Evolutionary conservation across 179 eudicot species (phyloP).

Genomic region (Vitellaria paradoxa): DNA sequence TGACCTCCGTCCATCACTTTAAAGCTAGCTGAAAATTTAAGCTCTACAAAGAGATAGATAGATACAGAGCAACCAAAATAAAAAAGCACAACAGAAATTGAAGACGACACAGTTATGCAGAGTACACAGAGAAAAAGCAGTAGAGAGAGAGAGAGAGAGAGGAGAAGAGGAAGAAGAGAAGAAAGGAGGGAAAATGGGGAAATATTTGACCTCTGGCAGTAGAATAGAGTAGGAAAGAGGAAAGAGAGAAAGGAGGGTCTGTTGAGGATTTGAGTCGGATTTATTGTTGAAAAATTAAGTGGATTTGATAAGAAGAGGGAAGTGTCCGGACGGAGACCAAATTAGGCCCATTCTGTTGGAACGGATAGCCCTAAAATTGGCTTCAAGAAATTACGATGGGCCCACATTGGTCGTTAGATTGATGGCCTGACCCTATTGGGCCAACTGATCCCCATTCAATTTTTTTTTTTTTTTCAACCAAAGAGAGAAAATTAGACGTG

Average conservation of each 20-base stretch:
- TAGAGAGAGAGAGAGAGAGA: conserved; percentile 9
- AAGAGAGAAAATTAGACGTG: too few relatives aligned
- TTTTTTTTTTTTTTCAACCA: too few relatives aligned
- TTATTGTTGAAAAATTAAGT: not conserved
- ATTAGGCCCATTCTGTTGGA: not conserved
- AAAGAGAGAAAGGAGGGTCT: not conserved
- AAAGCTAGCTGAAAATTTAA: not conserved
- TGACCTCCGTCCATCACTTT: conserved; percentile 24
- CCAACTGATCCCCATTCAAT: too few relatives aligned
- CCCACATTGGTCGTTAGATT: too few relatives aligned
- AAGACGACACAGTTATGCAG: not conserved
- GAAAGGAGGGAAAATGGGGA: not conserved
- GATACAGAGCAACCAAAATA: not conserved
- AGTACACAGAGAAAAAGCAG: not conserved
- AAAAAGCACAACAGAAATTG: not conserved
- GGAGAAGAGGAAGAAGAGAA: too few relatives aligned
- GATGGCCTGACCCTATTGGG: too few relatives aligned
- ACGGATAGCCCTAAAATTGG: not conserved
- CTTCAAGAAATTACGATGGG: too few relatives aligned
- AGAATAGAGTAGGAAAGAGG: conserved; percentile 1
- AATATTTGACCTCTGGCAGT: not conserved
- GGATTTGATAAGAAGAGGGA: conserved; percentile 19
- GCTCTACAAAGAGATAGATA: not conserved
- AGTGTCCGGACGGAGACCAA: not conserved
- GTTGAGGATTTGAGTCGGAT: conserved; percentile 14